Base-by-base conservation (phyloP, 176 grass and related monocot genomes). In the Alopecurus myosuroides region DNA sequence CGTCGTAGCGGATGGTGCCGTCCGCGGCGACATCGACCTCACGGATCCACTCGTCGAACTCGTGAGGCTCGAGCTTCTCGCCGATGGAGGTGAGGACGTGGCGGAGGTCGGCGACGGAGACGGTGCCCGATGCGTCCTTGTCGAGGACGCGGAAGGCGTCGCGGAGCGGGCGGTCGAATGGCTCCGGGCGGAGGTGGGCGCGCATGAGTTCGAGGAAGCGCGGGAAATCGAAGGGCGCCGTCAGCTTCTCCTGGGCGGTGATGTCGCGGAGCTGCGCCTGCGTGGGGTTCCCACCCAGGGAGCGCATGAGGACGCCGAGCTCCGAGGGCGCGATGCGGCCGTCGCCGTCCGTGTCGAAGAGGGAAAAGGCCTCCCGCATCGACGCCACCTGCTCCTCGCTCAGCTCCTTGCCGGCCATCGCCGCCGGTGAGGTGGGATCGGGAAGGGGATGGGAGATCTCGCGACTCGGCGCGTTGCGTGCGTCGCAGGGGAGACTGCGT, bases 41-140 rank as follows among this genome's bases (percentile, higher is more conserved):
- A 83, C 94, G 92, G 91, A 96, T 99, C 97, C 97, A 99, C 89
- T 99, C 97, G 74, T 99, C 97, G 87, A 99, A 99, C 86, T 99
- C 97, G n/a, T 82, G 77, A 3, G 90, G 90, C 74, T 95, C 93
- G 80, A 98, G 89, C 85, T 99, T 99, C 93, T 99, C 97, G 48
- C 97, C 97, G 53, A 99, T 95, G 88, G 85, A 92, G 78, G 91
- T 92, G 84, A 99, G 93, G 80, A 99, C 93, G 85, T 99, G 97
- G 88, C 93, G 90, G 45, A 99, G 93, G 70, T 99, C 94, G 81
- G 94, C 92, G 51, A 96, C 94, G 76, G 97, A 89, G 76, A 99
- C 89, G 77, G 82, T 87, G 1, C 97, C 94, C 7, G 89, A 96
- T 17, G 84, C 84, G 84, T 99, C 91, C 92, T 99, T 99, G 97